Conservation (phyloP, 169 alveolate genomes). For the Plasmodium reichenowi region DNA sequence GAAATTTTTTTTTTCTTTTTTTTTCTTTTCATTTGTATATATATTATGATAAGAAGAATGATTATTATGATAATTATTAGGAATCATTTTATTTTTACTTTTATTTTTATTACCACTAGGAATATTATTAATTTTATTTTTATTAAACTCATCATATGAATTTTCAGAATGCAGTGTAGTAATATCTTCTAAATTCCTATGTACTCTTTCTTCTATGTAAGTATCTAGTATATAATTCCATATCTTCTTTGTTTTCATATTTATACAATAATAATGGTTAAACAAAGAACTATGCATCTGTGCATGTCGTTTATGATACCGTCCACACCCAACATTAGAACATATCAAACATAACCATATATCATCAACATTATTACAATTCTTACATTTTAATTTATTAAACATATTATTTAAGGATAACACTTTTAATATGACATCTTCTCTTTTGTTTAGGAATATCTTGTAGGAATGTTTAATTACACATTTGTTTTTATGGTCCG, state of each 20-base stretch:
- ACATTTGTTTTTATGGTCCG: too few species aligned
- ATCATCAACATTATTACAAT: constrained; percentile 55
- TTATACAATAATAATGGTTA: constrained; percentile 65
- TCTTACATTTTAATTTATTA: constrained; percentile 35
- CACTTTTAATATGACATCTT: neutral
- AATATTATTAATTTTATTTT: too few species aligned
- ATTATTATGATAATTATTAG: neutral
- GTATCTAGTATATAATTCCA: constrained; percentile 57
- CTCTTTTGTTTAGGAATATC: neutral
- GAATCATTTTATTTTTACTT: too few species aligned
- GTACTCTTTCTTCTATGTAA: constrained; percentile 37
- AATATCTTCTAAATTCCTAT: neutral
- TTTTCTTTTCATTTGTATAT: neutral
- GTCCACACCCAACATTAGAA: constrained; percentile 56
- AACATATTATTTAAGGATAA: constrained; percentile 2
- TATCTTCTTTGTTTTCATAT: constrained; percentile 45
- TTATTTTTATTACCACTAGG: neutral
- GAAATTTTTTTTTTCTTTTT: neutral
- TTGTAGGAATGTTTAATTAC: neutral
- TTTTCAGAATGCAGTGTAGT: neutral
- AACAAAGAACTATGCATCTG: constrained; percentile 36
- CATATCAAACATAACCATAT: constrained; percentile 68
- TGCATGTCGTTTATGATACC: constrained; percentile 73
- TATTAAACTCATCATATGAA: neutral
- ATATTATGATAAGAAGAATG: neutral